Evolutionary conservation across 352 stramenopile species (phyloP), one percentile per base, ranked within the genome.

Genomic region (Phytophthora idaei): DNA sequence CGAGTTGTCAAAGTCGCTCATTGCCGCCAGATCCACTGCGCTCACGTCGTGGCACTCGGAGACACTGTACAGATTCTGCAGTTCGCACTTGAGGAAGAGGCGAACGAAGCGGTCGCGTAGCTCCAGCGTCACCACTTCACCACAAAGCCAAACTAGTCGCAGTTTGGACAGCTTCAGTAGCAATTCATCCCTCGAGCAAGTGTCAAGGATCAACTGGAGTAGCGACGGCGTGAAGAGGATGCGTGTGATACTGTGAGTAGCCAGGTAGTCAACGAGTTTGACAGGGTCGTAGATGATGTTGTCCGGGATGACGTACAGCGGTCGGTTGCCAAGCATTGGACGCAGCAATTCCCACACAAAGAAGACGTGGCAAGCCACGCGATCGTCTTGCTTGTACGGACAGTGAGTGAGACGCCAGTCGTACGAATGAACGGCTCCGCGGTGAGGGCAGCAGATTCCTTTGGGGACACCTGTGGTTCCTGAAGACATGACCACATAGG

Each of bases 311-410:
- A 97, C 76, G 56, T 98, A 92, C 36, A 97, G 77, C n/a, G 88
- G 84, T 57, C 82, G 78, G 61, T 97, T 97, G 34, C 89, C 80
- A 34, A 98, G 85, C 62, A 98, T 80, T 28, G 95, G 92, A 5
- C 93, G 86, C 12, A 98, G 72, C 47, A 97, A 70, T 60, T 98
- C 95, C 95, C 95, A 98, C 3, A 98, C 90, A 61, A 98, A 98
- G 69, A 98, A 98, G 17, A 98, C 92, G 64, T 97, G 94, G 49
- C 87, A 97, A 27, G 92, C 93, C 51, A 97, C 91, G 46, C 85
- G 78, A 31, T 97, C 86, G 39, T 94, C 78, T 41, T 81, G 74
- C 27, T 85, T 71, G 49, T 83, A 91, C 10, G 85, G 81, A 12
- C 83, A 92, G 50, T 90, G 78, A n/a, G 78, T 80, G 11, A 95